Evolutionary conservation across 1,284 basidiomycete genomes (phyloP).

Genomic region (Heterobasidion parviporum): DNA sequence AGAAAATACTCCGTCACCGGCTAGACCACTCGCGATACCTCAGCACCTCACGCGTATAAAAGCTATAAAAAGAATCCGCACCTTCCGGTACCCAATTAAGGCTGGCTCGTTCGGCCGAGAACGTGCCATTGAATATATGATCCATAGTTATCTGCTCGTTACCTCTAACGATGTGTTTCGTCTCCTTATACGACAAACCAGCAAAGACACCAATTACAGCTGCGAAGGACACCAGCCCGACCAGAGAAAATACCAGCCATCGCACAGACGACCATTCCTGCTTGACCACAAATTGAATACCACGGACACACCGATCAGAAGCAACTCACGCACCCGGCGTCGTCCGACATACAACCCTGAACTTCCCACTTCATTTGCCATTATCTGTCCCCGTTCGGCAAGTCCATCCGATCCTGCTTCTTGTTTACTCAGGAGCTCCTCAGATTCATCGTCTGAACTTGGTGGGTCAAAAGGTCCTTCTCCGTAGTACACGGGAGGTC

Average conservation of each 20-base stretch:
- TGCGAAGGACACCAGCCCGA: slow-evolving; percentile 45
- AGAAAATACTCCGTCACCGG: slow-evolving; percentile 88
- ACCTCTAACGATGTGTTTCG: slow-evolving; percentile 42
- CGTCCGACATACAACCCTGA: slow-evolving; percentile 28
- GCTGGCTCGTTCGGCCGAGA: slow-evolving; percentile 34
- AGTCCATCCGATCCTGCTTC: slow-evolving; percentile 20
- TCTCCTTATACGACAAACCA: slow-evolving; percentile 58
- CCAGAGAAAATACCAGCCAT: slow-evolving; percentile 46
- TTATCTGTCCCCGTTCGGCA: slow-evolving; percentile 15
- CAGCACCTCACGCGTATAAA: slow-evolving; percentile 1
- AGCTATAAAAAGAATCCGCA: slow-evolving; percentile 22
- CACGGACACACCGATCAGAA: not conserved
- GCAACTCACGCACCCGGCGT: slow-evolving; percentile 14
- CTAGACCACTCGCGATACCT: slow-evolving; percentile 27
- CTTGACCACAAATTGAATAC: not conserved
- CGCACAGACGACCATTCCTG: slow-evolving; percentile 42
- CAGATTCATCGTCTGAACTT: slow-evolving; percentile 61
- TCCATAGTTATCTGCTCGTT: slow-evolving; percentile 73
- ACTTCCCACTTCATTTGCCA: slow-evolving; percentile 15
- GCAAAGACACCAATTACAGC: slow-evolving; percentile 62
- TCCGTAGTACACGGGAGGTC: slow-evolving; percentile 42
- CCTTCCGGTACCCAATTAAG: slow-evolving; percentile 88
- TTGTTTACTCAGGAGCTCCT: slow-evolving; percentile 36
- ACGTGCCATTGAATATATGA: slow-evolving; percentile 87
- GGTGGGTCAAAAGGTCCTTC: slow-evolving; percentile 67